Conservation (phyloP, 2,329 filamentous ascomycete genomes). For the Penicillium sp. region DNA sequence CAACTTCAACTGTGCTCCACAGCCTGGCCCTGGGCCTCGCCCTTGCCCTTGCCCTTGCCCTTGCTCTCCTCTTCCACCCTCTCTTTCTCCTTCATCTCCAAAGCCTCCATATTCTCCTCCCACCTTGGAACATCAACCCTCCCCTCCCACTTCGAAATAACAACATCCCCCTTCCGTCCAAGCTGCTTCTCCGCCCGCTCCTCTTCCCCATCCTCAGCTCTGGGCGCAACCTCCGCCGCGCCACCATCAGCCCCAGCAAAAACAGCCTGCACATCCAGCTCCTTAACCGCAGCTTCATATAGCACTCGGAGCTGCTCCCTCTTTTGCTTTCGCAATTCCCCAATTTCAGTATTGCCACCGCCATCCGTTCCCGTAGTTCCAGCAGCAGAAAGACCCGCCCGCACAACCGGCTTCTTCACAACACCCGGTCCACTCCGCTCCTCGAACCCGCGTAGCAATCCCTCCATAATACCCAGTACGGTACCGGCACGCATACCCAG, state of each 20-base stretch:
- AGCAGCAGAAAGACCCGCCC: slow-evolving; percentile 15
- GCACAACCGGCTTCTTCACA: slow-evolving; percentile 28
- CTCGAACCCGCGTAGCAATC: slow-evolving; percentile 52
- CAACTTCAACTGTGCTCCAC: slow-evolving; percentile 27
- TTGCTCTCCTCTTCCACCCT: slow-evolving; percentile 20
- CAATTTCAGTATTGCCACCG: neutral
- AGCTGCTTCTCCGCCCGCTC: slow-evolving; percentile 33
- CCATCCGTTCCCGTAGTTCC: neutral
- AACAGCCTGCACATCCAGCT: slow-evolving; percentile 62
- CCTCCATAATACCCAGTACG: slow-evolving; percentile 75
- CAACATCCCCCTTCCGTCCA: slow-evolving; percentile 30
- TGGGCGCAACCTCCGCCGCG: slow-evolving; percentile 9
- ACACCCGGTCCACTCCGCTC: slow-evolving; percentile 25
- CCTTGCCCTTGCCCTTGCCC: neutral
- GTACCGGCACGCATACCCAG: slow-evolving; percentile 73
- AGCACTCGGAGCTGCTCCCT: slow-evolving; percentile 36
- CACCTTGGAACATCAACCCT: slow-evolving; percentile 35
- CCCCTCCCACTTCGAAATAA: slow-evolving; percentile 34
- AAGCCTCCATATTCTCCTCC: slow-evolving; percentile 41
- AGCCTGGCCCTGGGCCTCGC: neutral
- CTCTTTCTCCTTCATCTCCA: slow-evolving; percentile 34
- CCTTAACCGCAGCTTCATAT: slow-evolving; percentile 52
- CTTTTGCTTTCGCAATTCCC: slow-evolving; percentile 38
- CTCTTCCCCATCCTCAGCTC: slow-evolving; percentile 5
- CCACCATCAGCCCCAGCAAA: slow-evolving; percentile 53